Conservation (phyloP, 805 yeast species). For the Cyberlindnera petersonii region DNA sequence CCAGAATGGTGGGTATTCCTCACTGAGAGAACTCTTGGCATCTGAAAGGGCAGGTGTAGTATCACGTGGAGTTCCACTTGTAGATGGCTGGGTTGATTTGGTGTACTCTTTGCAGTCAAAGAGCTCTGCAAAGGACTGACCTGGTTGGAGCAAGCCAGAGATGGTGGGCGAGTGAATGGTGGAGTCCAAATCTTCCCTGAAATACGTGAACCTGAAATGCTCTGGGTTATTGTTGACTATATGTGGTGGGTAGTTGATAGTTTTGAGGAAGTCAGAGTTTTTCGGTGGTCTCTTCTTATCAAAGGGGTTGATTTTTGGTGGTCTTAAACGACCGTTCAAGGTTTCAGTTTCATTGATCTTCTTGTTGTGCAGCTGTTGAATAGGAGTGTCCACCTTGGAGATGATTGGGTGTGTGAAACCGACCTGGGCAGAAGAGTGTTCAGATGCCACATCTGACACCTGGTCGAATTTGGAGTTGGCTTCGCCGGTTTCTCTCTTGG, state of each 20-base stretch:
- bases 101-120: constrained; percentile 44
- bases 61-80: constrained; percentile 10
- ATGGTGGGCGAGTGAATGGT: constrained; percentile 88
- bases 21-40: constrained; percentile 11
- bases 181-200: constrained; percentile 83
- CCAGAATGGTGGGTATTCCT: constrained; percentile 74
- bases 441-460: constrained; percentile 29
- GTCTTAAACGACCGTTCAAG: constrained; percentile 64
- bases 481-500: constrained; percentile 34
- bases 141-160: constrained; percentile 70
- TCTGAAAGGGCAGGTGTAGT: constrained; percentile 8
- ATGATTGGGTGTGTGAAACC: constrained; percentile 40
- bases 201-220: constrained; percentile 81
- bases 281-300: constrained; percentile 33
- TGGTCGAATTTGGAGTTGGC: constrained; percentile 33
- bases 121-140: constrained; percentile 56
- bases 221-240: constrained; percentile 44
- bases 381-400: constrained; percentile 36
- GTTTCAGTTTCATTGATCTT: constrained; percentile 55
- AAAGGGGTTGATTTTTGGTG: constrained; percentile 76
- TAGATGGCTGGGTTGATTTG: constrained; percentile 2
- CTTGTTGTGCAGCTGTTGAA: constrained; percentile 31
- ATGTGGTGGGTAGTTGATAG: constrained; percentile 40
- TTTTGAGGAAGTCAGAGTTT: constrained; percentile 21
- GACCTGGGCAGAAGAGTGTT: constrained; percentile 27